These are phyloP conservation scores for Fistulinella prunicolor DNA, from an alignment of 768 basidiomycete genomes.

Conservation along the genomic window DNA sequence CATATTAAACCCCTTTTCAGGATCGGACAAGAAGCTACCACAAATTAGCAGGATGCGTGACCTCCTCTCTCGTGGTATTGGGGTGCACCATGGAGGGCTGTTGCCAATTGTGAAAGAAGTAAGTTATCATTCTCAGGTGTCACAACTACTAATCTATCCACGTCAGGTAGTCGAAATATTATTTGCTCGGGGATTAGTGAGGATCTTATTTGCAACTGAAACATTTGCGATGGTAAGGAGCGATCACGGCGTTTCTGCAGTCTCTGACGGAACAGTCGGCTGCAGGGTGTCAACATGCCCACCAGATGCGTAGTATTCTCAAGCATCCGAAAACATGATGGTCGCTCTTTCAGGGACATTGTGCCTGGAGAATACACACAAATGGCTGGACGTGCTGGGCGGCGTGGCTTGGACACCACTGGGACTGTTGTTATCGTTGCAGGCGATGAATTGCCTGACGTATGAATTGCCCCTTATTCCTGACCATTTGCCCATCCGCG, in stretches of 20 bases:
- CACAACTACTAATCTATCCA: slow-evolving; percentile 7
- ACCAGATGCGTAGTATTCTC: slow-evolving; percentile 97
- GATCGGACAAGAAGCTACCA: slow-evolving; percentile 87
- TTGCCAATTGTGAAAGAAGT: slow-evolving; percentile 98
- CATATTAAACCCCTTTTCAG: slow-evolving; percentile 39
- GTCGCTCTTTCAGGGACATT: slow-evolving; percentile 85
- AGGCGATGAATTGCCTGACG: slow-evolving; percentile 84
- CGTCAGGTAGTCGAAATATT: slow-evolving; percentile 89
- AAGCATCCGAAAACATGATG: slow-evolving; percentile 92
- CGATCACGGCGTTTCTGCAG: not conserved
- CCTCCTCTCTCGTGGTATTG: slow-evolving; percentile 87
- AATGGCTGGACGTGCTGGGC: slow-evolving; percentile 98
- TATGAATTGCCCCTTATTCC: slow-evolving; percentile 35
- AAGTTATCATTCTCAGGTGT: slow-evolving; percentile 9
- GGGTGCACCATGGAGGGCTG: slow-evolving; percentile 95
- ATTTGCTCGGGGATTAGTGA: slow-evolving; percentile 93
- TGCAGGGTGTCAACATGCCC: slow-evolving; percentile 98
- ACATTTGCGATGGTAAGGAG: slow-evolving; percentile 92
- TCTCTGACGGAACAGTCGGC: slow-evolving; percentile 8
- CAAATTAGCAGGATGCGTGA: slow-evolving; percentile 91
- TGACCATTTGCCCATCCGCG: not conserved
- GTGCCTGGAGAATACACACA: slow-evolving; percentile 95
- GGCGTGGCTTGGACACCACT: slow-evolving; percentile 91
- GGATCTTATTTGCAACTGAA: slow-evolving; percentile 96
- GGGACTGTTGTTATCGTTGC: slow-evolving; percentile 93